A percentile compares a stretch with the other conserved stretches of the same genome.
phyloP scores from a whole-genome alignment of 2,329 filamentous ascomycete genomes.

The Ophiobolus disseminans region DNA sequence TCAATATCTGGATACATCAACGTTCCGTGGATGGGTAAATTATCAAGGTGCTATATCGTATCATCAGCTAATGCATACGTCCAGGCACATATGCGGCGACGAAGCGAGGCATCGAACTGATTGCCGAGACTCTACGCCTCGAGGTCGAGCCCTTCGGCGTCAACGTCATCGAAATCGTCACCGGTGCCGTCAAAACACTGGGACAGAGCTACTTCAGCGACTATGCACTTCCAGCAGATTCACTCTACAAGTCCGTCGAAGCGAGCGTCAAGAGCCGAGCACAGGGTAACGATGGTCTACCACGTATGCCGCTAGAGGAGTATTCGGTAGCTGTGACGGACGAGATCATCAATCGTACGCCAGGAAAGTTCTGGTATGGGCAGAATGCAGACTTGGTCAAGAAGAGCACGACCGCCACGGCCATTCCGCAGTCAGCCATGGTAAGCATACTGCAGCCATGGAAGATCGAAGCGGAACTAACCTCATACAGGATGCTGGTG shows the following conservation, averaged over 20 bases:
- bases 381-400: constrained; percentile 10
- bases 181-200: constrained; percentile 15
- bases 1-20: constrained; percentile 5
- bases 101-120: constrained; percentile 44
- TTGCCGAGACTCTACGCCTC: constrained; percentile 21
- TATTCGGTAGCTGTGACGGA: constrained; percentile 12
- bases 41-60: background rate
- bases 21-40: background rate
- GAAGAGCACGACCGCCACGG: background rate
- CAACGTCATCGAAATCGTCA: constrained; percentile 16
- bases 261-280: constrained; percentile 7
- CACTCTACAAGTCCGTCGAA: constrained; percentile 17
- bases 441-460: background rate
- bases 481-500: no score
- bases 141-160: constrained; percentile 24
- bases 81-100: constrained; percentile 37
- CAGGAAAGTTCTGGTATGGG: constrained; percentile 18
- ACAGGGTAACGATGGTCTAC: constrained; percentile 7
- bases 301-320: constrained; percentile 5
- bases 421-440: background rate
- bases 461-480: no score
- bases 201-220: constrained; percentile 13
- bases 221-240: constrained; percentile 4
- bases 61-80: background rate
- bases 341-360: constrained; percentile 7